Percentiles rank a stretch among this genome's conserved stretches.
phyloP scores from a whole-genome alignment of 352 stramenopile genomes.

The Globisporangium rhizosaccharum region DNA sequence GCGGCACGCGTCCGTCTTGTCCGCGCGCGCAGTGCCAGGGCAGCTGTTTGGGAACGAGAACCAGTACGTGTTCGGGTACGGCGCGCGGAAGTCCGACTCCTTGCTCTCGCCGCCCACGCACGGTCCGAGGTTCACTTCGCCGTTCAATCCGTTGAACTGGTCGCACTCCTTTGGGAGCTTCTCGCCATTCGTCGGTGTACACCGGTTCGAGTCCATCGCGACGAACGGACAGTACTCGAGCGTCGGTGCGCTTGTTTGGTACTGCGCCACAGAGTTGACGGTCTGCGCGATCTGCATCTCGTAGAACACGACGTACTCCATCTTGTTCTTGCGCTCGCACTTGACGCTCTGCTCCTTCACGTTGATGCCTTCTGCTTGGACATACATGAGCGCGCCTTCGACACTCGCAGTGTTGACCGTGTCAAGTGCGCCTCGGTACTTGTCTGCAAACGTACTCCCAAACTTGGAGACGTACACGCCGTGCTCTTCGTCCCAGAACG shows the following conservation, averaged over 20 bases:
- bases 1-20: slow-evolving; percentile 14
- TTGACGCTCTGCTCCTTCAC: slow-evolving; percentile 18
- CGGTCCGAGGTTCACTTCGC: slow-evolving; percentile 18
- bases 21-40: neutral
- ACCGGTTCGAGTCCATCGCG: slow-evolving; percentile 9
- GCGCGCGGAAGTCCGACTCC: slow-evolving; percentile 18
- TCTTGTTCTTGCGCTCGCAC: slow-evolving; percentile 27
- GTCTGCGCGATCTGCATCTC: slow-evolving; percentile 22
- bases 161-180: slow-evolving; percentile 18
- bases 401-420: slow-evolving; percentile 73
- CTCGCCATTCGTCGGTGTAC: slow-evolving; percentile 14
- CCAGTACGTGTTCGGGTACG: slow-evolving; percentile 29
- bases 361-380: slow-evolving; percentile 71
- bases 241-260: slow-evolving; percentile 7
- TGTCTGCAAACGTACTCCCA: slow-evolving; percentile 20
- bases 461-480: slow-evolving; percentile 20
- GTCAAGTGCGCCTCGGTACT: slow-evolving; percentile 33
- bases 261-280: slow-evolving; percentile 15
- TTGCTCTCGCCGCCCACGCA: slow-evolving; percentile 9
- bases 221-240: slow-evolving; percentile 14
- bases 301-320: slow-evolving; percentile 32
- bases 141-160: slow-evolving; percentile 17
- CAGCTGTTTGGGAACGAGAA: slow-evolving; percentile 38
- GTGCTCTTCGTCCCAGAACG: slow-evolving; percentile 22
- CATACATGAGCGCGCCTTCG: slow-evolving; percentile 76